Evolutionary conservation across 768 basidiomycete genomes (phyloP).

Genomic region (Trametes coccinea): DNA sequence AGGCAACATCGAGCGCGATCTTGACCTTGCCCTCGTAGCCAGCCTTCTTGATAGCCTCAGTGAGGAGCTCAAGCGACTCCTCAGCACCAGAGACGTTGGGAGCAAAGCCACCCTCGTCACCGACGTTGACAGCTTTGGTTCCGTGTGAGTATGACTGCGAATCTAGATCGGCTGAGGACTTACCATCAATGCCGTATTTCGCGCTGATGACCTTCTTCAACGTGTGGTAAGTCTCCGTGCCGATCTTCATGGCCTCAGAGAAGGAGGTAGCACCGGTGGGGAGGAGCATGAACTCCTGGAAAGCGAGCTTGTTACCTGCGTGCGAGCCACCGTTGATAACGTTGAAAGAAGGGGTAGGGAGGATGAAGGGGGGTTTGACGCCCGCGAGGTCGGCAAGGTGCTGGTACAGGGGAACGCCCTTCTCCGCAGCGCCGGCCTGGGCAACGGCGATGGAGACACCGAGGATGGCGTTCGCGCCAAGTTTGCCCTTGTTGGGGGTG

Average conservation of each 20-base stretch:
- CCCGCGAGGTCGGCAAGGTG: conserved; percentile 97
- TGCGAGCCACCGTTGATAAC: conserved; percentile 99
- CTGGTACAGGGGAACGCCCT: conserved; percentile 92
- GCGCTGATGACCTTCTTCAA: conserved; percentile 99
- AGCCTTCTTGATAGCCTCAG: conserved; percentile 95
- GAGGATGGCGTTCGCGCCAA: conserved; percentile 98
- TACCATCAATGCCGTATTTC: conserved; percentile 99
- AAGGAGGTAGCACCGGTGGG: conserved; percentile 91
- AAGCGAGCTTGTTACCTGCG: conserved; percentile 98
- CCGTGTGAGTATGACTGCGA: conserved; percentile 12
- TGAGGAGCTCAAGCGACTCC: conserved; percentile 93
- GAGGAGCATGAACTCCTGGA: conserved; percentile 99
- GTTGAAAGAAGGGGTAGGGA: conserved; percentile 94
- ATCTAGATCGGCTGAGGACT: conserved; percentile 27
- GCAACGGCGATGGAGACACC: conserved; percentile 96
- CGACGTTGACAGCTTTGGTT: conserved; percentile 88
- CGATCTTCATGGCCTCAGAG: conserved; percentile 98
- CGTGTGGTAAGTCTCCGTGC: conserved; percentile 96
- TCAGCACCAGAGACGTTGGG: conserved; percentile 97
- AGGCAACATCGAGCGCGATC: conserved; percentile 97
- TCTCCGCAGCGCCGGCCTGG: conserved; percentile 92
- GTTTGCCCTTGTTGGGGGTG: conserved; percentile 97
- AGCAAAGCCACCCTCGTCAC: conserved; percentile 99
- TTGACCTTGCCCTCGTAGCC: conserved; percentile 99
- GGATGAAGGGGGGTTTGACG: conserved; percentile 88